Percentiles rank a stretch among this genome's conserved stretches.
Conservation (phyloP, 805 yeast species). For the Kazachstania viticola region DNA sequence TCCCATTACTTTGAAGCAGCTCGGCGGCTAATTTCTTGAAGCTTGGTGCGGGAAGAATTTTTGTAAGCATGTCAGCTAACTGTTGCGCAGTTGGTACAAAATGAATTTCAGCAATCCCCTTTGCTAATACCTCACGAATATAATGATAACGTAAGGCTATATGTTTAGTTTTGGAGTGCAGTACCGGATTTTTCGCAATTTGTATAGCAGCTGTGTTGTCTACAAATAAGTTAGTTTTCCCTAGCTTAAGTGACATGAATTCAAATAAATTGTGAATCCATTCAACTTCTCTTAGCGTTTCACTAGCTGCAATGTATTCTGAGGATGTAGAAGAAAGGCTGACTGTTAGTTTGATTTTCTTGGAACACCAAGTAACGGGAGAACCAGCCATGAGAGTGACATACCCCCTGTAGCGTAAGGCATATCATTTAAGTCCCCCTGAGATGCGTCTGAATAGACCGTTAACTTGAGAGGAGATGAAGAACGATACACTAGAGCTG, state of each 20-base stretch:
- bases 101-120: neutral
- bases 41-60: too few relatives aligned
- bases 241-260: neutral
- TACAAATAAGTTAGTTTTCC: neutral
- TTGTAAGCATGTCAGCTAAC: conserved; percentile 3
- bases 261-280: conserved; percentile 3
- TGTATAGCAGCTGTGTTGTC: conserved; percentile 5
- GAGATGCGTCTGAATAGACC: neutral
- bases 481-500: conserved; percentile 1
- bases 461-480: neutral
- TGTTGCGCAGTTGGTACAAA: conserved; percentile 4
- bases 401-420: neutral
- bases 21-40: too few relatives aligned
- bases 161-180: conserved; percentile 1
- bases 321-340: conserved; percentile 6
- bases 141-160: conserved; percentile 3
- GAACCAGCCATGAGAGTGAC: neutral
- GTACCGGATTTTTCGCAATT: conserved; percentile 1
- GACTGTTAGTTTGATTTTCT: conserved; percentile 11
- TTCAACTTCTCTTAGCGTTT: conserved; percentile 4
- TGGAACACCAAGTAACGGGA: conserved; percentile 9
- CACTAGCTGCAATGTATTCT: conserved; percentile 6
- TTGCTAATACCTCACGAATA: conserved; percentile 2
- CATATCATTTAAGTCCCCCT: neutral
- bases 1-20: too few relatives aligned